Base-by-base conservation (phyloP, 2,329 filamentous ascomycete genomes). In the Elsinoe batatas region DNA sequence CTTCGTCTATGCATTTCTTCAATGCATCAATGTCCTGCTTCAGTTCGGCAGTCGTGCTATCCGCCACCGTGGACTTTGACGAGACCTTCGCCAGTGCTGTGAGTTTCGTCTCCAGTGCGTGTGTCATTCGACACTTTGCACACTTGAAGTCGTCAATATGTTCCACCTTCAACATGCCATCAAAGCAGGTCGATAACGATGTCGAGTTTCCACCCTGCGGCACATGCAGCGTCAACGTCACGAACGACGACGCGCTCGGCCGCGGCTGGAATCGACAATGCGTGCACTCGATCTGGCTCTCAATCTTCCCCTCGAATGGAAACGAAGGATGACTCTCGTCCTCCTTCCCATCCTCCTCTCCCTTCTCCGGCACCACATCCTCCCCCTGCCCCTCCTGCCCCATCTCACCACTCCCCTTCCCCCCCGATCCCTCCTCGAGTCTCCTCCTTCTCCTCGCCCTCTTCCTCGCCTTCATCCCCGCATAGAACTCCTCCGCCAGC, bases 61-160 rank as follows among this genome's bases (percentile, higher is more conserved):
- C 64, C 55, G 17, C 58, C 60, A 1, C 64, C 59, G 18, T 46
- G 1, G 55, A 50, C 12, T 62, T 61, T 3, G 67, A 80, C 6
- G 47, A 51, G 2, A 38, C 15, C 17, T 68, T 68, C 4, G 79
- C 75, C 0, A 80, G 79, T 2, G 65, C 56, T 18, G 69, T 76
- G 3, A 79, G 76, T 56, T 73, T 79, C 33, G 74, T 70, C 30
- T 82, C 75, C 54, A 88, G 73, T 3, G 90, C 90, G 68, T 95
- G 87, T 42, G 88, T 72, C n/a, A 98, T 76, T 18, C 90, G 83
- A 67, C 93, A 98, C 71, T 84, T 87, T 64, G 96, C 93, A 72
- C 93, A 98, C 63, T 88, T 91, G 76, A 94, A 98, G 68, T 95
- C 93, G 60, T 97, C 91, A 61, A 98, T 96, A 67, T 90, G 86